phyloP scores from a whole-genome alignment of 345 rosid genomes.

The Citrus sp. region DNA sequence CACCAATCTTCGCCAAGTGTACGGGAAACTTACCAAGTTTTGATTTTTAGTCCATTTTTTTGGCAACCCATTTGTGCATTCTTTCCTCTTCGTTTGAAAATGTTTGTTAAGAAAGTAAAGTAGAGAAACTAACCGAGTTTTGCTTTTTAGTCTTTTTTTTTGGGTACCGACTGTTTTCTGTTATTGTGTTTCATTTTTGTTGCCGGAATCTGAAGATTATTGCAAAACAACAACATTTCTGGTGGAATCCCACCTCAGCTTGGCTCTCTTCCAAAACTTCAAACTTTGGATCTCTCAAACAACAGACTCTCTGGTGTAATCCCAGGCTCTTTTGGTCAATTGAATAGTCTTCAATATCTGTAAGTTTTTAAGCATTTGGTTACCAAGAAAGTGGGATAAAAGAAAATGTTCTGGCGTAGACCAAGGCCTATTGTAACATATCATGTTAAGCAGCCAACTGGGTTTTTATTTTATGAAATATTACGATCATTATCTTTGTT shows the following conservation, averaged over 20 bases:
- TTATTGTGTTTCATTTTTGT: slow-evolving; percentile 9
- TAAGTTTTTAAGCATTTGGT: slow-evolving; percentile 30
- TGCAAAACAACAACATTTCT: slow-evolving; percentile 93
- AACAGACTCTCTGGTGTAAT: slow-evolving; percentile 65
- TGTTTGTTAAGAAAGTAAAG: neutral
- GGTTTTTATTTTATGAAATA: neutral
- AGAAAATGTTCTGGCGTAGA: neutral
- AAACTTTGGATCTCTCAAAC: slow-evolving; percentile 82
- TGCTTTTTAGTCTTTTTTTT: neutral
- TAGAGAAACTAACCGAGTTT: neutral
- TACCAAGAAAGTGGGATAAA: slow-evolving; percentile 3
- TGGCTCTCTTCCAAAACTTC: slow-evolving; percentile 62
- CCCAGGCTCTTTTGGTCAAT: slow-evolving; percentile 53
- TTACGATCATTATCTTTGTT: neutral
- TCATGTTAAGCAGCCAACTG: neutral
- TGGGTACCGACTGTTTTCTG: slow-evolving; percentile 1
- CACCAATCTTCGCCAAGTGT: slow-evolving; percentile 92
- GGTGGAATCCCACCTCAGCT: slow-evolving; percentile 74
- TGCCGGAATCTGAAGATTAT: slow-evolving; percentile 44
- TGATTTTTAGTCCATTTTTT: neutral
- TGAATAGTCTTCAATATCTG: slow-evolving; percentile 66
- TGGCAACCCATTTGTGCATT: slow-evolving; percentile 12
- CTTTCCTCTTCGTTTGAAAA: neutral
- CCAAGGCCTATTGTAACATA: neutral
- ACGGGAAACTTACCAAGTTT: slow-evolving; percentile 22